Base-by-base conservation (phyloP, 73 alveolate species). In the Paramecium primaurelia region DNA sequence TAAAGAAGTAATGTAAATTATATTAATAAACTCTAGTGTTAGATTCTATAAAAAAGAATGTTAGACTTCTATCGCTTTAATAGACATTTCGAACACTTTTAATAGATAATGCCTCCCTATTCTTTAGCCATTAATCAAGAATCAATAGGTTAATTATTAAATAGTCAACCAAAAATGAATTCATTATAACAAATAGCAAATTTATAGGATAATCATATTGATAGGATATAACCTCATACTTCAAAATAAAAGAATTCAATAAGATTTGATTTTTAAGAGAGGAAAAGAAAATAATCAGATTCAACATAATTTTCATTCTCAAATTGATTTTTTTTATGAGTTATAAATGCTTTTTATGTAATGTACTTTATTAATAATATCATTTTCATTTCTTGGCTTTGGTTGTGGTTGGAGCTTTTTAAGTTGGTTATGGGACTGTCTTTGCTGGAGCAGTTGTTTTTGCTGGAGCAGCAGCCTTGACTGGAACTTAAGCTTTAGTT, bases 1-100 rank as follows among this genome's bases (percentile, higher is more conserved):
- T 25, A 77, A 77, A 77, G 89, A 77, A 44, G 89, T 77, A 77
- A 40, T 59, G 77, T 59, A 59, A 26, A 40, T 4, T 77, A 26
- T 42, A 40, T 20, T 26, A 77, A 14, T 59, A 30, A 77, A 77
- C 40, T 77, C 12, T 77, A 77, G 89, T 77, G 89, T 42, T 77
- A 77, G 20, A 20, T 38, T 2, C 18, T 77, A 14, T 32, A 77
- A 20, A 30, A 77, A 20, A 77, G 42, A 42, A 37, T 77, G 64
- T 6, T 77, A 40, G 89, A 36, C 22, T 77, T 77, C 47, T 77
- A 77, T 44, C 25, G 47, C 18, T 77, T 77, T 44, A 77, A 77
- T 1, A 36, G 64, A 42, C 12, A 37, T 22, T 77, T 77, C 89
- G 16, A 18, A 6, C 89, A 77, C 25, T 77, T 40, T 42, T 8